A percentile compares a stretch with the other conserved stretches of the same genome.
Evolutionary conservation across 495 filamentous ascomycete species (phyloP).

Genomic region (Penicillium herquei): DNA sequence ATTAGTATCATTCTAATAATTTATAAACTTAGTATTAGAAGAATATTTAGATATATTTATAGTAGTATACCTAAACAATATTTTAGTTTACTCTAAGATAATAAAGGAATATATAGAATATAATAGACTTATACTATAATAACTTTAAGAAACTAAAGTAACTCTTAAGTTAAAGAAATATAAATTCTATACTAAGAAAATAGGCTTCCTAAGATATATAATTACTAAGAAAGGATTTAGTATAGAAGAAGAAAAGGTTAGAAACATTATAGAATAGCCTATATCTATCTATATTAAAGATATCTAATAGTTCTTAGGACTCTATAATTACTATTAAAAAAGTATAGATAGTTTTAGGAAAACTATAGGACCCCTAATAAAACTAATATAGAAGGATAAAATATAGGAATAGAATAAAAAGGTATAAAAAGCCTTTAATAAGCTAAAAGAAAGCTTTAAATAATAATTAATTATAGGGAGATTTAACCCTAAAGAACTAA

Average conservation of each 20-base stretch:
- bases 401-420: constrained; percentile 3
- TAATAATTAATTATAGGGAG: not conserved
- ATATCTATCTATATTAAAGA: not conserved
- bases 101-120: constrained; percentile 11
- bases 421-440: not conserved
- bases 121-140: constrained; percentile 2
- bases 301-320: constrained; percentile 1
- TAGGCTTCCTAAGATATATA: constrained; percentile 1
- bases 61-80: constrained; percentile 8
- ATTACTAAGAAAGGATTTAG: constrained; percentile 4
- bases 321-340: constrained; percentile 1
- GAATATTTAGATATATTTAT: constrained; percentile 17
- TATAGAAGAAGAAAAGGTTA: constrained; percentile 1
- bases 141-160: not conserved
- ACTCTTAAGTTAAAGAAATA: not conserved
- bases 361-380: not conserved
- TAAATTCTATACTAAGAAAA: constrained; percentile 2
- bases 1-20: constrained; percentile 12
- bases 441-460: not conserved
- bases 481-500: constrained; percentile 1
- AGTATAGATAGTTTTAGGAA: too few species aligned
- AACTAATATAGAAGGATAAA: constrained; percentile 2
- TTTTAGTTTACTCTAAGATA: constrained; percentile 15
- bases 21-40: constrained; percentile 1
- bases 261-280: not conserved